Conservation (phyloP, 2,329 filamentous ascomycete species). For the Fusarium scirpi region DNA sequence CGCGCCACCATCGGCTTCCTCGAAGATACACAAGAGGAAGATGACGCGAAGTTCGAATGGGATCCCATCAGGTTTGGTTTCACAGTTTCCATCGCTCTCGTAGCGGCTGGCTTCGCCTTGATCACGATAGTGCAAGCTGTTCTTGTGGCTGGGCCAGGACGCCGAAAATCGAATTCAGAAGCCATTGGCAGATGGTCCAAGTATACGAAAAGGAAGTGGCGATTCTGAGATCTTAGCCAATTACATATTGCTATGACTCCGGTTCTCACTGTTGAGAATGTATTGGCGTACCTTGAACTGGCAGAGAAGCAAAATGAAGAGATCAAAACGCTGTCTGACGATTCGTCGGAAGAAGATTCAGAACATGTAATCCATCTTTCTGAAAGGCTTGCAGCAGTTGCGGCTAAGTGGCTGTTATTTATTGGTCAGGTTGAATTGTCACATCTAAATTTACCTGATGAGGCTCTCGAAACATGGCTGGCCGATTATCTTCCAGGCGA, state of each 20-base stretch:
- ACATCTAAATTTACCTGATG: rapidly evolving
- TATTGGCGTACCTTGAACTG: too few relatives aligned
- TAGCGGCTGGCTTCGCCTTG: neutral
- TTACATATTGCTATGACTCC: rapidly evolving
- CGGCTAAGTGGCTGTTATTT: neutral
- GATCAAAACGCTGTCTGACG: too few relatives aligned
- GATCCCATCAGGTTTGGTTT: rapidly evolving
- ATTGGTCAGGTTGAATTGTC: neutral
- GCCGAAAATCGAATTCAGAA: neutral
- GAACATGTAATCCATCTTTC: too few relatives aligned
- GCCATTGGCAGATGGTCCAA: neutral
- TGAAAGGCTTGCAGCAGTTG: too few relatives aligned
- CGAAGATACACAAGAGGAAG: rapidly evolving
- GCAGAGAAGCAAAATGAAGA: too few relatives aligned
- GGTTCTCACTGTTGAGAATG: rapidly evolving
- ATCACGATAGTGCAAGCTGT: neutral
- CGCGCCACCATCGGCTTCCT: neutral
- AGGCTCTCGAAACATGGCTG: neutral
- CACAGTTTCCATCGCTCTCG: rapidly evolving
- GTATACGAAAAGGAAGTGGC: neutral
- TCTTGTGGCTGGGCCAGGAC: rapidly evolving
- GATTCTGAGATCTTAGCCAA: rapidly evolving
- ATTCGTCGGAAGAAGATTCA: too few relatives aligned
- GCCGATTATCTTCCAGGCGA: neutral
- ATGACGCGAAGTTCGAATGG: neutral